Evolutionary conservation across 257 asterid genomes (phyloP), one percentile per base, ranked within the genome.

Genomic region (Solanum rostratum): DNA sequence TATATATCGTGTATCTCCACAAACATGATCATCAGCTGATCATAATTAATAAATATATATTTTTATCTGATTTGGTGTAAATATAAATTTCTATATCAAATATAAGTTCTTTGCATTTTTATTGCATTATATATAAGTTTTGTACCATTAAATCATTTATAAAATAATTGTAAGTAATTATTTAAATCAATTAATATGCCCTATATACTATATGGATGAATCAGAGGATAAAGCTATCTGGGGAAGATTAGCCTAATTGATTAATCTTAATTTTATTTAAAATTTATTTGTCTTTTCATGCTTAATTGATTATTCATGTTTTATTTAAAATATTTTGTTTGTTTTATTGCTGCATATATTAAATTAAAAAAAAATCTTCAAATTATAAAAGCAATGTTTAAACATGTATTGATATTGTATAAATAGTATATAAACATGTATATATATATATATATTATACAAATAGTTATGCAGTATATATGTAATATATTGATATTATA

Each of bases 51-150:
- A 20, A 57, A 57, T 57, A n/a, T 2, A 57, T 5, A n/a, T 20
- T 20, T 3, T 20, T 57, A 57, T 9, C 0, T 24, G 22, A 57
- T 0, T 57, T 0, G 6, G 0, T 9, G 4, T 3, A 57, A 20
- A 57, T 9, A 19, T 54, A 18, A 7, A 1, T 54, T 54, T 54
- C 7, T 7, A 7, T 1, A 19, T 1, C 5, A 54, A 19, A 4
- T 19, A 19, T 19, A 7, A 8, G 1, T 55, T 8, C 0, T 55
- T 8, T 20, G 29, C 14, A 2, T 3, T 3, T 57, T 1, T 57
- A 57, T 2, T 20, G 52, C 15, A 3, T n/a, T 33, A 33, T 11
- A 46, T 10, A 3, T 46, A 0, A 46, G 11, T 10, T 46, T 46
- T 11, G 52, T 46, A 8, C 15, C 12, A 46, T 46, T 4, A 46